Percentiles rank a stretch among this genome's conserved stretches.
Evolutionary conservation across 139 green algal species (phyloP).

Genomic region (Picochlorum costavermella): DNA sequence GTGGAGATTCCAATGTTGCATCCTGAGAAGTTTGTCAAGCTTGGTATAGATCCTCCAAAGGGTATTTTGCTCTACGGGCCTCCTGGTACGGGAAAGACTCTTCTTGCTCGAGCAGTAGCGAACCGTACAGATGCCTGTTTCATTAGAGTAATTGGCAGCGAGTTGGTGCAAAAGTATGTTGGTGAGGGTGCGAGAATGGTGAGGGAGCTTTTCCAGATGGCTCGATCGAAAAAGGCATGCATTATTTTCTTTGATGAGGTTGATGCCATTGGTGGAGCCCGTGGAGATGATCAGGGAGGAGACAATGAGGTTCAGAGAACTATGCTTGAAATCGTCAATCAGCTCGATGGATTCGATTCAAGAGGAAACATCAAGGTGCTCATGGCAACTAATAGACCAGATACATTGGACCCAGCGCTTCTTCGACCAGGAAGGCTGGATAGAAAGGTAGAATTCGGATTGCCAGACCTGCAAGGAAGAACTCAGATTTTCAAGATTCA

Average conservation of each 20-base stretch:
- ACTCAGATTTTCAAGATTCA: slow-evolving; percentile 97
- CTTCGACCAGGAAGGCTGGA: slow-evolving; percentile 91
- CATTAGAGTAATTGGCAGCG: slow-evolving; percentile 96
- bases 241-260: slow-evolving; percentile 99
- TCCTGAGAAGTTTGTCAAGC: slow-evolving; percentile 94
- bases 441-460: slow-evolving; percentile 95
- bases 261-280: slow-evolving; percentile 94
- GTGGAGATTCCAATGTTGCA: slow-evolving; percentile 98
- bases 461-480: slow-evolving; percentile 89
- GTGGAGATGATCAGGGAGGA: slow-evolving; percentile 89
- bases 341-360: slow-evolving; percentile 98
- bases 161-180: slow-evolving; percentile 99
- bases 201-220: slow-evolving; percentile 73
- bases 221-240: slow-evolving; percentile 95
- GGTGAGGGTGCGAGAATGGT: slow-evolving; percentile 95
- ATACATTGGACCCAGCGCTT: slow-evolving; percentile 96
- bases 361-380: slow-evolving; percentile 98
- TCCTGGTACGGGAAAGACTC: slow-evolving; percentile 86
- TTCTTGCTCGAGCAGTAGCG: slow-evolving; percentile 92
- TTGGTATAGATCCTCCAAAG: slow-evolving; percentile 98
- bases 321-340: slow-evolving; percentile 99
- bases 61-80: slow-evolving; percentile 93
- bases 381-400: slow-evolving; percentile 92
- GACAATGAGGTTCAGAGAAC: slow-evolving; percentile 99
- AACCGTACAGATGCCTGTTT: slow-evolving; percentile 99